Percentiles rank a stretch among this genome's conserved stretches.
Conservation (phyloP, 352 stramenopile species). For the Halophytophthora polymorphica region DNA sequence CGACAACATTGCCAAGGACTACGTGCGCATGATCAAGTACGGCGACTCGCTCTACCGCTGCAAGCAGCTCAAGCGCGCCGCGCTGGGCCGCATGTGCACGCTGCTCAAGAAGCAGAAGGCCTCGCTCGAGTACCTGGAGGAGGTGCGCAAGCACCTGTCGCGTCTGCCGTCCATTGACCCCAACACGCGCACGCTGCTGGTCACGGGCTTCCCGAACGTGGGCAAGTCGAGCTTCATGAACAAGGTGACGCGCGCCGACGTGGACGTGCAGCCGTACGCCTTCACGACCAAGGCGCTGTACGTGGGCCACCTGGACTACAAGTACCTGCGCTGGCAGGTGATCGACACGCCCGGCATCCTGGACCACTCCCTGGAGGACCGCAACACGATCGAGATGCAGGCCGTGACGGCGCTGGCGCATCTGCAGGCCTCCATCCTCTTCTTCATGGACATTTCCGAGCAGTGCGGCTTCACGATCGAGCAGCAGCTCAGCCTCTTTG, state of each 20-base stretch:
- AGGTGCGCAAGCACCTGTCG: conserved; percentile 98
- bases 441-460: conserved; percentile 99
- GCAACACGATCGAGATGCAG: conserved; percentile 99
- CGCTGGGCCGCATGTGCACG: conserved; percentile 99
- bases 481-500: conserved; percentile 96
- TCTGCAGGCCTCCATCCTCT: conserved; percentile 98
- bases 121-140: conserved; percentile 96
- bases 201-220: conserved; percentile 99
- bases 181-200: conserved; percentile 97
- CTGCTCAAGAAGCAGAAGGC: conserved; percentile 99
- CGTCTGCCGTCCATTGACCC: conserved; percentile 98
- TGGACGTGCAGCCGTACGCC: conserved; percentile 98
- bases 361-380: conserved; percentile 98
- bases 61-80: conserved; percentile 99
- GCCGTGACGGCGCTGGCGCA: conserved; percentile 99
- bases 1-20: conserved; percentile 97
- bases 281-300: conserved; percentile 99
- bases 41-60: conserved; percentile 99
- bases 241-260: conserved; percentile 99
- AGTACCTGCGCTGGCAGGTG: conserved; percentile 99
- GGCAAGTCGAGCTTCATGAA: conserved; percentile 99
- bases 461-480: conserved; percentile 99
- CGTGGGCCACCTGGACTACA: conserved; percentile 99
- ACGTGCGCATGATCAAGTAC: conserved; percentile 99
- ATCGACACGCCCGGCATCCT: conserved; percentile 99